Conservation (phyloP, 2,329 filamentous ascomycete species). For the Phyllosticta citribraziliensis region DNA sequence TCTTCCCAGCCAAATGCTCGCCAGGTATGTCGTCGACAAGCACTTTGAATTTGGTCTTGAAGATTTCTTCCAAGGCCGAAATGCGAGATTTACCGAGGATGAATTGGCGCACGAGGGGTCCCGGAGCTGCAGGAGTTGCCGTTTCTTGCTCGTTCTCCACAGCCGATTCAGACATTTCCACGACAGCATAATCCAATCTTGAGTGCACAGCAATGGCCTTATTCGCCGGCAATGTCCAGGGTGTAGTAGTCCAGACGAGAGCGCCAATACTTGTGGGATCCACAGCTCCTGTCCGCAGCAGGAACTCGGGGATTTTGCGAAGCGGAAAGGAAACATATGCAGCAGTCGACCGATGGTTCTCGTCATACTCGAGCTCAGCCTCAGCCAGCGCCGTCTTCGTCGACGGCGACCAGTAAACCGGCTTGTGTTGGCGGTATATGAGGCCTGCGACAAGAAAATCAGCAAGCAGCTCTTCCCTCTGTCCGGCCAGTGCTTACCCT, state of each 20-base stretch:
- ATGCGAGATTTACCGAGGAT: constrained; percentile 65
- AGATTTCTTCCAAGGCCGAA: constrained; percentile 35
- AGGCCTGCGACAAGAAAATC: constrained; percentile 37
- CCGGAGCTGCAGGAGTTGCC: not conserved
- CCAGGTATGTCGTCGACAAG: constrained; percentile 52
- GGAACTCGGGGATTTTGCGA: constrained; percentile 31
- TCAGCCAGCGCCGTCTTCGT: constrained; percentile 72
- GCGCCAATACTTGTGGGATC: constrained; percentile 47
- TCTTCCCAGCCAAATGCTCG: constrained; percentile 49
- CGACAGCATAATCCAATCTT: constrained; percentile 62
- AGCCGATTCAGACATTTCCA: constrained; percentile 36
- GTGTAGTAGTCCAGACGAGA: constrained; percentile 98
- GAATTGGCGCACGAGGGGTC: constrained; percentile 33
- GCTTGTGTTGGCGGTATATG: constrained; percentile 69
- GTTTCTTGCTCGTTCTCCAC: constrained; percentile 15
- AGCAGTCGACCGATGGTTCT: constrained; percentile 59
- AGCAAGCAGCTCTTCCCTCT: not conserved
- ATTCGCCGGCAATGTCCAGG: constrained; percentile 94
- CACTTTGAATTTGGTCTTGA: constrained; percentile 32
- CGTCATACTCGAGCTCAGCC: constrained; percentile 75
- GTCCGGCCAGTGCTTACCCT: constrained; percentile 32
- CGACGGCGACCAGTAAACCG: constrained; percentile 79
- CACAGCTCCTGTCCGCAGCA: constrained; percentile 18
- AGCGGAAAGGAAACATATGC: constrained; percentile 78
- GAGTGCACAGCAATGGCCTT: constrained; percentile 74